A percentile compares a stretch with the other conserved stretches of the same genome.
phyloP scores from a whole-genome alignment of 306 rosid species.

The Vicia villosa region DNA sequence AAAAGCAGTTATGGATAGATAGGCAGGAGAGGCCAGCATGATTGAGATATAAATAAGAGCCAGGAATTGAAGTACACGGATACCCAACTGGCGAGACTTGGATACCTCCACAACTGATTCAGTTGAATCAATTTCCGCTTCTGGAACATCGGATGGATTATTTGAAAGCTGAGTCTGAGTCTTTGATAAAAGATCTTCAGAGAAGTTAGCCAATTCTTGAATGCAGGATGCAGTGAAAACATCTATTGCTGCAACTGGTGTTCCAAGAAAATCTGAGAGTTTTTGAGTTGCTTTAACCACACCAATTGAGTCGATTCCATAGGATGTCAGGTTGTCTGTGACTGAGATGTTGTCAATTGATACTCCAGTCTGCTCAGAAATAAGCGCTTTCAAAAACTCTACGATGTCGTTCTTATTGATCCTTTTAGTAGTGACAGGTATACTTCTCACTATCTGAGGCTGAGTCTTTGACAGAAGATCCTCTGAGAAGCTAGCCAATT shows the following conservation, averaged over 20 bases:
- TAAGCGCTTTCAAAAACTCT: conserved; percentile 62
- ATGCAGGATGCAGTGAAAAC: conserved; percentile 89
- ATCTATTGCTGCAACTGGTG: conserved; percentile 81
- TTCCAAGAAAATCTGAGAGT: conserved; percentile 84
- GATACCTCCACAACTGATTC: conserved; percentile 52
- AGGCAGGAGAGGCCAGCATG: conserved; percentile 70
- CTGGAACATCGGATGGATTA: conserved; percentile 40
- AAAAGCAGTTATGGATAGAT: conserved; percentile 57
- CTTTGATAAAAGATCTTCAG: conserved; percentile 63
- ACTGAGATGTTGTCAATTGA: conserved; percentile 54
- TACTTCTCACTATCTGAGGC: conserved; percentile 45
- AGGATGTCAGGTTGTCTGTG: conserved; percentile 65
- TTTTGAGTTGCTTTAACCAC: conserved; percentile 91
- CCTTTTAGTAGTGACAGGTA: conserved; percentile 39
- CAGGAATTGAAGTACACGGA: conserved; percentile 57
- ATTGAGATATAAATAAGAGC: conserved; percentile 63
- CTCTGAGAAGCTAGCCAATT: conserved; percentile 77
- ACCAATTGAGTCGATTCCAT: conserved; percentile 86
- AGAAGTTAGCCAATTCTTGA: conserved; percentile 74
- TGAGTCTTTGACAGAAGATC: conserved; percentile 60
- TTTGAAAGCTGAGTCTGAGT: conserved; percentile 53
- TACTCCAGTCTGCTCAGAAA: conserved; percentile 78
- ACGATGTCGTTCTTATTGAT: conserved; percentile 52
- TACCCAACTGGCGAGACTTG: conserved; percentile 45
- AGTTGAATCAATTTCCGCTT: conserved; percentile 45